Conservation (phyloP, 2,329 filamentous ascomycete genomes). For the Claviceps quebecensis region DNA sequence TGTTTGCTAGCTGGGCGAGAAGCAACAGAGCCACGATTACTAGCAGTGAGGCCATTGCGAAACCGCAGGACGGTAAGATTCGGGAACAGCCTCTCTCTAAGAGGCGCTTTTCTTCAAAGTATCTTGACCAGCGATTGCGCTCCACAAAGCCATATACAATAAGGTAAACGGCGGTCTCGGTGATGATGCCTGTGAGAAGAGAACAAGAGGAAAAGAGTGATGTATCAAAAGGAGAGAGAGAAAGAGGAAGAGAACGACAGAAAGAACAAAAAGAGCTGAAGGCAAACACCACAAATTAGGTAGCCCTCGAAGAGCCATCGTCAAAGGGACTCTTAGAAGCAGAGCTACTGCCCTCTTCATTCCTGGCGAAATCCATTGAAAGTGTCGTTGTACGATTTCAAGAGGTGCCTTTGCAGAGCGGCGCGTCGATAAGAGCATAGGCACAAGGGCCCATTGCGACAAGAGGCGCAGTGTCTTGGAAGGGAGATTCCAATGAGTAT, state of each 20-base stretch:
- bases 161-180: neutral
- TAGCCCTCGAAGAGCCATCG: slow-evolving; percentile 7
- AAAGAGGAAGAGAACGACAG: slow-evolving; percentile 1
- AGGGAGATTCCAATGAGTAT: neutral
- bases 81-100: neutral
- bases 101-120: neutral
- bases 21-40: slow-evolving; percentile 14
- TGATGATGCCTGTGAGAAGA: neutral
- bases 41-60: slow-evolving; percentile 16
- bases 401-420: neutral
- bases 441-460: slow-evolving; percentile 12
- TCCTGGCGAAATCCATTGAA: slow-evolving; percentile 16
- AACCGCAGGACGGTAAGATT: neutral
- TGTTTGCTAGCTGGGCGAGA: slow-evolving; percentile 17
- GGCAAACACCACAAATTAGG: slow-evolving; percentile 2
- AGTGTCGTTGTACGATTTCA: slow-evolving; percentile 7
- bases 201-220: neutral
- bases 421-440: slow-evolving; percentile 3
- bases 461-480: slow-evolving; percentile 21
- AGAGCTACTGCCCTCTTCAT: slow-evolving; percentile 24
- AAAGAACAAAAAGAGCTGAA: slow-evolving; percentile 2
- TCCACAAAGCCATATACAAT: slow-evolving; percentile 3
- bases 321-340: slow-evolving; percentile 18
- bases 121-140: neutral
- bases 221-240: slow-evolving; percentile 5